Percentiles rank a stretch among this genome's conserved stretches.
Evolutionary conservation across 2,329 filamentous ascomycete genomes (phyloP).

Genomic region (Fusarium brevicatenulatum): DNA sequence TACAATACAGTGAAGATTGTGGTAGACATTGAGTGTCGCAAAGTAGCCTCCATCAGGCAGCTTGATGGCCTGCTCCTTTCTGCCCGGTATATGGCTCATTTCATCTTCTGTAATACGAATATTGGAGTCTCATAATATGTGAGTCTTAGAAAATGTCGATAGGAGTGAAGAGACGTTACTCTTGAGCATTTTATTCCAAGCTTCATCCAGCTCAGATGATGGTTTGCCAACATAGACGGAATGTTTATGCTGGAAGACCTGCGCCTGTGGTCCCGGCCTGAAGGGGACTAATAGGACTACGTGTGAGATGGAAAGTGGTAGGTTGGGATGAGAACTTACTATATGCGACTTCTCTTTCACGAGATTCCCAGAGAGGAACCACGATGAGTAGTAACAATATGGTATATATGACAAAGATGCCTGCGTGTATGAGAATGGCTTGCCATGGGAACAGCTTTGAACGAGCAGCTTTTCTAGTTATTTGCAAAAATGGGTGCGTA

Average conservation of each 20-base stretch:
- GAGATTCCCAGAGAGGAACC: accelerated
- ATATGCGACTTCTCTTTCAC: neutral
- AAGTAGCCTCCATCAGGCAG: neutral
- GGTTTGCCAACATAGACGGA: neutral
- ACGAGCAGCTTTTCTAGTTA: accelerated
- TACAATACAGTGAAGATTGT: neutral
- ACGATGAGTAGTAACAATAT: neutral
- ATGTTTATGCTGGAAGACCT: neutral
- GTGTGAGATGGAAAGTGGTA: accelerated
- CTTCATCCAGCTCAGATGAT: neutral
- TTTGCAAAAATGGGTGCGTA: accelerated
- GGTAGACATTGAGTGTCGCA: neutral
- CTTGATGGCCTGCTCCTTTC: neutral
- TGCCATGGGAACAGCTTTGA: neutral
- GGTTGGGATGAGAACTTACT: neutral
- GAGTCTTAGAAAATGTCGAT: too few relatives aligned
- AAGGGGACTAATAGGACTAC: accelerated
- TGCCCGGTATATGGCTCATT: neutral
- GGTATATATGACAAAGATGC: neutral
- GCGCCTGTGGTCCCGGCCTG: neutral
- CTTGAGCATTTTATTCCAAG: neutral
- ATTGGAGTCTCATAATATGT: neutral
- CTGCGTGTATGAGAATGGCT: neutral
- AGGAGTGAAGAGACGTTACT: too few relatives aligned
- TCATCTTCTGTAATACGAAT: accelerated